A percentile compares a stretch with the other conserved stretches of the same genome.
phyloP scores from a whole-genome alignment of 2,329 filamentous ascomycete genomes.

The Hypoxylon sp. region DNA sequence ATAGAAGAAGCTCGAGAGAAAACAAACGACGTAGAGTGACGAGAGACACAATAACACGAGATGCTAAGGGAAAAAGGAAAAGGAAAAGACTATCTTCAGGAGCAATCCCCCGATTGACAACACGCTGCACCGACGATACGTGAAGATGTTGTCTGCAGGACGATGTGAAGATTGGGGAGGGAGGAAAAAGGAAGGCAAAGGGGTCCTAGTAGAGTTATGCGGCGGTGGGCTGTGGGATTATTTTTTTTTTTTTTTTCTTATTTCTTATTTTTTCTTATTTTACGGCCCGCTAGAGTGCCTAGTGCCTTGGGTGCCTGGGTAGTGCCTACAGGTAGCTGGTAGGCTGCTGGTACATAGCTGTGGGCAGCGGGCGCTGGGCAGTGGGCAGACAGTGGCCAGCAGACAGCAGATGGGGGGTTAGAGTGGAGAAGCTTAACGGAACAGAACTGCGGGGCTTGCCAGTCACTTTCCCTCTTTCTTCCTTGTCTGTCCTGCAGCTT shows the following conservation, averaged over 20 bases:
- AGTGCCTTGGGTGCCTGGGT: too few species aligned
- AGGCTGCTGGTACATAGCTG: too few species aligned
- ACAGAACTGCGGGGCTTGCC: too few species aligned
- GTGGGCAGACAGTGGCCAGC: too few species aligned
- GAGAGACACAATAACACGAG: constrained; percentile 43
- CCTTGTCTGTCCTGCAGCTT: too few species aligned
- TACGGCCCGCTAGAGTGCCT: too few species aligned
- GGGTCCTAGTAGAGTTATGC: constrained; percentile 37
- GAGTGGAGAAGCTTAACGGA: too few species aligned
- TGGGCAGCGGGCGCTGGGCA: too few species aligned
- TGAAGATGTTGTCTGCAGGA: constrained; percentile 47
- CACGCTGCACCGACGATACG: constrained; percentile 48
- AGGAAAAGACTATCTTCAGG: constrained; percentile 54
- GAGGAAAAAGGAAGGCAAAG: constrained; percentile 43
- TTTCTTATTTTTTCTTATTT: too few species aligned
- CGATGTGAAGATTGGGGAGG: constrained; percentile 47
- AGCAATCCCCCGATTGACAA: constrained; percentile 51
- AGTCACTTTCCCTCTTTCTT: too few species aligned
- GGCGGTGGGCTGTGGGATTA: constrained; percentile 34
- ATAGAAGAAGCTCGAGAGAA: constrained; percentile 35
- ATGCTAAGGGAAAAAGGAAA: constrained; percentile 46
- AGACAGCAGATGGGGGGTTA: too few species aligned
- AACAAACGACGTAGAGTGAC: constrained; percentile 41
- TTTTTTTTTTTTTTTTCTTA: constrained; percentile 33
- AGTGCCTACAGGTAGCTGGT: too few species aligned